A percentile compares a stretch with the other conserved stretches of the same genome.
phyloP scores from a whole-genome alignment of 148 eudicot genomes.

The Amaranthus palmeri region DNA sequence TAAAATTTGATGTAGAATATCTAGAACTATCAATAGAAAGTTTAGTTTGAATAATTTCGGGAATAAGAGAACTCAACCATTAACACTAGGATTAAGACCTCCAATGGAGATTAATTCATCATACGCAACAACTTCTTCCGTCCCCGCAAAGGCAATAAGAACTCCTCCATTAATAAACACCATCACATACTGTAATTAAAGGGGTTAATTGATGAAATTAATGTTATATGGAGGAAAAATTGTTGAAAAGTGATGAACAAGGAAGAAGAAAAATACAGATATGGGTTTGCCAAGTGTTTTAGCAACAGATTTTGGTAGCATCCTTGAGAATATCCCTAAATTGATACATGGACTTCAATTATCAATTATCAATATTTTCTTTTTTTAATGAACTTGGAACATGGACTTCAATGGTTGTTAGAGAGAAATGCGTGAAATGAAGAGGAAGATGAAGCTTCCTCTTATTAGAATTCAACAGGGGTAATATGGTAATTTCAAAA shows the following conservation, averaged over 20 bases:
- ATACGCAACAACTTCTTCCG: slow-evolving; percentile 92
- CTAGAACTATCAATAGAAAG: slow-evolving; percentile 65
- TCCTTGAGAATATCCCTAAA: slow-evolving; percentile 96
- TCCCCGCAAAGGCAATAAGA: slow-evolving; percentile 86
- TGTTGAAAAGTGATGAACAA: no score
- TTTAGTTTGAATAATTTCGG: slow-evolving; percentile 81
- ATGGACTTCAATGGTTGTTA: no score
- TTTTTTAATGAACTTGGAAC: no score
- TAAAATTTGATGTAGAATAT: slow-evolving; percentile 88
- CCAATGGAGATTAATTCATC: slow-evolving; percentile 88
- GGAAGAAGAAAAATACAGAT: slow-evolving; percentile 38
- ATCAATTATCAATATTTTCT: no score
- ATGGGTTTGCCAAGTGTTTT: slow-evolving; percentile 91
- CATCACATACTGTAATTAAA: slow-evolving; percentile 75
- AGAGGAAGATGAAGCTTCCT: no score
- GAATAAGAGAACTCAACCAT: slow-evolving; percentile 75
- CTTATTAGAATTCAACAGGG: no score
- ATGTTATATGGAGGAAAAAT: neutral
- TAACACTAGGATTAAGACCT: slow-evolving; percentile 72
- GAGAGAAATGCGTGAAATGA: no score
- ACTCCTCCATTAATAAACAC: slow-evolving; percentile 74
- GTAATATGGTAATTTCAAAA: no score
- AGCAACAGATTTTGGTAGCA: slow-evolving; percentile 86
- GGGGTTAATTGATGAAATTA: neutral
- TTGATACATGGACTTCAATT: no score